phyloP scores from a whole-genome alignment of 352 stramenopile species.

The Globisporangium viniferum region DNA sequence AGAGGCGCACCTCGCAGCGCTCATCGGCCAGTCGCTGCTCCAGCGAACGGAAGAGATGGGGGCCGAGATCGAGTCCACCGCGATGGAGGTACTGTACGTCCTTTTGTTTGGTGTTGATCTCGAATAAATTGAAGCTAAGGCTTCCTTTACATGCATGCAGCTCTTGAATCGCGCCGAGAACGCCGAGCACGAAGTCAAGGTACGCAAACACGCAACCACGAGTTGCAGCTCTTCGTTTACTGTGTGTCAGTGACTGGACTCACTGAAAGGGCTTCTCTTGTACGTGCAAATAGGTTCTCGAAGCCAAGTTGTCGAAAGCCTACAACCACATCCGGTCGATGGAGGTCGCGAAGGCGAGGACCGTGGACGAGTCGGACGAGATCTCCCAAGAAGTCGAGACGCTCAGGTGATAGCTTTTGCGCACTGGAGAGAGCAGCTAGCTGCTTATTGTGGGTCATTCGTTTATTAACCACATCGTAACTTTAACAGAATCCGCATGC shows the following conservation, averaged over 20 bases:
- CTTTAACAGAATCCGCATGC: conserved; percentile 16
- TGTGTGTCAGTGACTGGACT: background rate
- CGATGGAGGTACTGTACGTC: conserved; percentile 13
- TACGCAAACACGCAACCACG: background rate
- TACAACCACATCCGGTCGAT: conserved; percentile 36
- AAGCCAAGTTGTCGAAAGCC: conserved; percentile 29
- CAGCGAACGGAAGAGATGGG: conserved; percentile 49
- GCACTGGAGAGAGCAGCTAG: no score
- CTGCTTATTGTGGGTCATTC: no score
- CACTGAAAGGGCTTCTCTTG: background rate
- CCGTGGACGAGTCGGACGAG: conserved; percentile 31
- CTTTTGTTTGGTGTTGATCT: background rate
- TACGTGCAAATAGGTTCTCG: conserved; percentile 18
- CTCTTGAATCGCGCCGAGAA: conserved; percentile 34
- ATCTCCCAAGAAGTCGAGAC: conserved; percentile 31
- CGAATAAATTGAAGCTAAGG: background rate
- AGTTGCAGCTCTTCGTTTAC: background rate
- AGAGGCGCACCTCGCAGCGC: conserved; percentile 41
- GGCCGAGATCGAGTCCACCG: conserved; percentile 31
- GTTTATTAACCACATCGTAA: background rate
- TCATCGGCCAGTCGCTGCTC: conserved; percentile 48
- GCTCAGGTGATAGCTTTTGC: conserved; percentile 5
- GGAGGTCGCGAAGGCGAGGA: conserved; percentile 32
- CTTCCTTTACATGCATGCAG: conserved; percentile 7
- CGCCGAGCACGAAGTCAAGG: conserved; percentile 41